Percentiles rank a stretch among this genome's conserved stretches.
phyloP scores from a whole-genome alignment of 1,284 basidiomycete genomes.

The Prillingera fragicola region DNA sequence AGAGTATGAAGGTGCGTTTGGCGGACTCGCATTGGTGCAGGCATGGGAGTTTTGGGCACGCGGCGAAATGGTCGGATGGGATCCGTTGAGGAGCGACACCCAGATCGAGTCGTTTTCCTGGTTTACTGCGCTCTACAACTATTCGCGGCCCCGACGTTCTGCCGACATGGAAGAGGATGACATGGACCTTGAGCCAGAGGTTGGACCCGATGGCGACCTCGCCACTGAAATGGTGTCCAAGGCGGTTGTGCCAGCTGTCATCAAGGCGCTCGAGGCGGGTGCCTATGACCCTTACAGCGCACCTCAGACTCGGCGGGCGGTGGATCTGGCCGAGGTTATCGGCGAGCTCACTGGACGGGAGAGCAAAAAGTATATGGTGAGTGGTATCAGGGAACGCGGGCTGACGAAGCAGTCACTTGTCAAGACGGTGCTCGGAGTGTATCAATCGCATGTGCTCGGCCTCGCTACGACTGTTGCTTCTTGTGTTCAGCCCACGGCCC shows the following conservation, averaged over 20 bases:
- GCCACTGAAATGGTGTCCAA: slow-evolving; percentile 81
- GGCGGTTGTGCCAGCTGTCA: slow-evolving; percentile 69
- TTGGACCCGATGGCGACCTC: slow-evolving; percentile 81
- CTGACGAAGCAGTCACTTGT: slow-evolving; percentile 56
- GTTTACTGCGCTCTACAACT: slow-evolving; percentile 72
- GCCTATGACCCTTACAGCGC: slow-evolving; percentile 76
- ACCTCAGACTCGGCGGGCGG: slow-evolving; percentile 58
- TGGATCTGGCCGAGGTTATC: slow-evolving; percentile 74
- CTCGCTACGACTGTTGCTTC: slow-evolving; percentile 51
- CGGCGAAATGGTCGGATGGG: slow-evolving; percentile 80
- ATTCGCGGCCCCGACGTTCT: slow-evolving; percentile 56
- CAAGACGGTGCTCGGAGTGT: slow-evolving; percentile 58
- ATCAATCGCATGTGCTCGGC: slow-evolving; percentile 56
- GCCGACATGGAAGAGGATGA: slow-evolving; percentile 32
- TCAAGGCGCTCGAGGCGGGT: slow-evolving; percentile 63
- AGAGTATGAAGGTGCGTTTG: slow-evolving; percentile 82
- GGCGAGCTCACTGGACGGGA: slow-evolving; percentile 67
- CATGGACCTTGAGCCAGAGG: slow-evolving; percentile 52
- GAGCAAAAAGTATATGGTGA: slow-evolving; percentile 61
- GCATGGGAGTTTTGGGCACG: slow-evolving; percentile 96
- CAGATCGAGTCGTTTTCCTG: slow-evolving; percentile 75
- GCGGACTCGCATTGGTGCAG: slow-evolving; percentile 77
- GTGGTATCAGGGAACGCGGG: slow-evolving; percentile 11
- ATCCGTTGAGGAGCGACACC: slow-evolving; percentile 65
- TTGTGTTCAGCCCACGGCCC: slow-evolving; percentile 31